These are phyloP conservation scores for Phialocephala subalpina DNA, from an alignment of 2,329 filamentous ascomycete species.

Conservation along the genomic window DNA sequence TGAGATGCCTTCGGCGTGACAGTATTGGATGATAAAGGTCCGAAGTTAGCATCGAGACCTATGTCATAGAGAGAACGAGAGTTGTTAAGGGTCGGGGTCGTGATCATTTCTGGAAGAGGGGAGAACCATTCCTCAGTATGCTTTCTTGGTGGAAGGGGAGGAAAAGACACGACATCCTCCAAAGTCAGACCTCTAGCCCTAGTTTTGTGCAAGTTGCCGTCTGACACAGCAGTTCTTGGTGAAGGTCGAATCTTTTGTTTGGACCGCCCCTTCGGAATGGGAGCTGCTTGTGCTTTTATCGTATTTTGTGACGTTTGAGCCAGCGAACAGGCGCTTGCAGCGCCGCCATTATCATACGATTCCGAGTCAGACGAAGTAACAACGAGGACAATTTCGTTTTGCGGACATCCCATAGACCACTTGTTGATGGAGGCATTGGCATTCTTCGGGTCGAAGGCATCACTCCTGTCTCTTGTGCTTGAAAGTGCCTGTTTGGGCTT, in stretches of 20 bases:
- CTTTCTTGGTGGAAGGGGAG: conserved; percentile 36
- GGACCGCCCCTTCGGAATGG: conserved; percentile 16
- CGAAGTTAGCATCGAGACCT: conserved; percentile 34
- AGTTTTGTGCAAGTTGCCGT: conserved; percentile 16
- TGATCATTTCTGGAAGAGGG: conserved; percentile 37
- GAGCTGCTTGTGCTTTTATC: background rate
- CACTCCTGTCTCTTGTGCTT: conserved; percentile 18
- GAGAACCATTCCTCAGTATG: conserved; percentile 39
- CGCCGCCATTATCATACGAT: conserved; percentile 3
- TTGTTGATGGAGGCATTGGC: conserved; percentile 35
- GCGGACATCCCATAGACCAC: conserved; percentile 31
- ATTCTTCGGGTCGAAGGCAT: conserved; percentile 35
- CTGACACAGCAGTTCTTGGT: conserved; percentile 19
- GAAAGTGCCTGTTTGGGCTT: background rate
- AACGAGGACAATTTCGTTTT: conserved; percentile 18
- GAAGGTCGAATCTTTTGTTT: conserved; percentile 13
- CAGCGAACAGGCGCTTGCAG: background rate
- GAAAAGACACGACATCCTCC: conserved; percentile 38
- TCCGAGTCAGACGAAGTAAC: conserved; percentile 32
- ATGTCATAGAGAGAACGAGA: conserved; percentile 33
- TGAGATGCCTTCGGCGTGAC: conserved; percentile 15
- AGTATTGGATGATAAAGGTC: conserved; percentile 11
- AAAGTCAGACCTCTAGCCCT: background rate
- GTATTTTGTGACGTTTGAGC: background rate
- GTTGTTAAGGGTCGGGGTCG: conserved; percentile 6